Base-by-base conservation (phyloP, 1,139 yeast species). In the Magnusiomyces fungicola region DNA sequence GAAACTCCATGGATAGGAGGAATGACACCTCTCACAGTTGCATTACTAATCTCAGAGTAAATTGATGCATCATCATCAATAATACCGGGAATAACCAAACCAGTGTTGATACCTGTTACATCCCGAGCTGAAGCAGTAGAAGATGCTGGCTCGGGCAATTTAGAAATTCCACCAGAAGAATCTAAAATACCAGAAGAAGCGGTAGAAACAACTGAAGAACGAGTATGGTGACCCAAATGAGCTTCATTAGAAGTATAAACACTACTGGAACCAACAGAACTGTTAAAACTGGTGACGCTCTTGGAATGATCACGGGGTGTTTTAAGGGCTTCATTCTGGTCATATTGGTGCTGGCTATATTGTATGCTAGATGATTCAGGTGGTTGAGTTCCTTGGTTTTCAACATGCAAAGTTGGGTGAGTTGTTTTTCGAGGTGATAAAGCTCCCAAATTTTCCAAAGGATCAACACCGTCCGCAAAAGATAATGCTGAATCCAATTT, bases 1-100 rank as follows among this genome's bases (percentile, higher is more conserved):
- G 22, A 12, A 34, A 34, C 23, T 6, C 19, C n/a, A 6, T 21
- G 5, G 4, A 23, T 7, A 16, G 38, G 23, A 16, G 19, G 38
- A 3, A 18, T 18, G 23, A 19, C 38, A 14, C 23, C 38, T 18
- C 38, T 21, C 4, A 34, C 38, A 16, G 43, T 24, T 9, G 30
- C 43, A 25, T 39, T 39, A 25, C 43, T 39, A 14, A 27, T 9
- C 16, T 39, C 43, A n/a, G 43, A 39, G 19, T 24, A 27, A 18
- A 34, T 23, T 6, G 40, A 16, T 5, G 33, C 50, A 21, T 41
- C 25, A 27, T 46, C 42, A 18, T n/a, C 5, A 18, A 12, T n/a
- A n/a, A 9, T 5, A 34, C n/a, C 38, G n/a, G 6, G 6, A 14
- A 14, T n/a, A 14, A 7, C 16, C 16, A 32, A 32, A 18, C n/a